Percentiles rank a stretch among this genome's conserved stretches.
These are phyloP conservation scores for Papiliotrema fonsecae DNA, from an alignment of 1,284 basidiomycete species.

Conservation along the genomic window DNA sequence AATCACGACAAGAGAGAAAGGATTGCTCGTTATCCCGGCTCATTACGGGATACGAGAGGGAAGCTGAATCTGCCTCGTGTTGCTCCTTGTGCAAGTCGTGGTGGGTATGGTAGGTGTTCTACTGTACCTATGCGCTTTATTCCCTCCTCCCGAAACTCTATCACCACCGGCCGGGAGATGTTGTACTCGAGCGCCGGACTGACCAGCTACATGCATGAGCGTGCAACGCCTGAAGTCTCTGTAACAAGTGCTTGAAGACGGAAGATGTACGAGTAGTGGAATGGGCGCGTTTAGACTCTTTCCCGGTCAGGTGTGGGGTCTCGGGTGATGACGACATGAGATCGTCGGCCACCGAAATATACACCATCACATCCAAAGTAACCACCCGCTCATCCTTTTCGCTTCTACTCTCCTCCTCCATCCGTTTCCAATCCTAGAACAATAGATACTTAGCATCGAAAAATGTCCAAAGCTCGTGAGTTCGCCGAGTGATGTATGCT, in stretches of 20 bases:
- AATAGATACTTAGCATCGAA: not conserved
- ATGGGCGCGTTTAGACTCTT: not conserved
- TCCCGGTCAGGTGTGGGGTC: no score
- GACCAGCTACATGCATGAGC: not conserved
- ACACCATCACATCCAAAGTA: not conserved
- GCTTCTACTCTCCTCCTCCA: not conserved
- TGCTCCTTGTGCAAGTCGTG: not conserved
- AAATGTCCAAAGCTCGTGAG: not conserved
- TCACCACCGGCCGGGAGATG: no score
- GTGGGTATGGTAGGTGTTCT: conserved; percentile 5
- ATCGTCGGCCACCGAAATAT: not conserved
- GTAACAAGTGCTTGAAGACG: not conserved
- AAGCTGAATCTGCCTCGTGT: no score
- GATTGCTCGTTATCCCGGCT: not conserved
- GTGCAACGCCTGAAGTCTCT: not conserved
- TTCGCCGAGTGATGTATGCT: not conserved
- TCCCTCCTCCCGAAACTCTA: not conserved
- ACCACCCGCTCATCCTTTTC: not conserved
- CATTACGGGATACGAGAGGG: not conserved
- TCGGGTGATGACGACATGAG: not conserved
- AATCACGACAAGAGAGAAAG: not conserved
- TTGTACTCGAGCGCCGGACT: not conserved
- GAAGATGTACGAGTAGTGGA: not conserved
- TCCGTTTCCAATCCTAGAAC: not conserved
- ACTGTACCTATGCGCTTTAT: not conserved